Evolutionary conservation across 202 grass and related monocot species (phyloP).

Genomic region (Schoenoplectus tabernaemontani): DNA sequence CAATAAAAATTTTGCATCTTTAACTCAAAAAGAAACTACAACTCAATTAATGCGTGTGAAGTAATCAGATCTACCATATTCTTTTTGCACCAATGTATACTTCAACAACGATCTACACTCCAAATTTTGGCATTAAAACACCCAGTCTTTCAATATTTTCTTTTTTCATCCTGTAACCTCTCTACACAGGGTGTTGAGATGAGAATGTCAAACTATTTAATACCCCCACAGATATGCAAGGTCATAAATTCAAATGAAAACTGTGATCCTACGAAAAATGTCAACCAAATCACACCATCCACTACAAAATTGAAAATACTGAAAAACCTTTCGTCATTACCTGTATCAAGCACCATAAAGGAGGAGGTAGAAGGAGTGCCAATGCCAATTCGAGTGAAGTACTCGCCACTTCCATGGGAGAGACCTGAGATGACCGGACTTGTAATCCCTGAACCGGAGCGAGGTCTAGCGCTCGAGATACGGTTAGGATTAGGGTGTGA

Average conservation of each 20-base stretch:
- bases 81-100: not conserved
- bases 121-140: not conserved
- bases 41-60: not conserved
- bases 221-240: not conserved
- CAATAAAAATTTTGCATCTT: not conserved
- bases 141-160: not conserved
- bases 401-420: slow-evolving; percentile 88
- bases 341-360: slow-evolving; percentile 92
- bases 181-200: not conserved
- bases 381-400: slow-evolving; percentile 89
- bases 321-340: not conserved
- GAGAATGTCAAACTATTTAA: not conserved
- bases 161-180: not conserved
- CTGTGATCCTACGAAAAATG: not conserved
- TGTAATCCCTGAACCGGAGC: slow-evolving; percentile 19
- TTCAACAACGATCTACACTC: not conserved
- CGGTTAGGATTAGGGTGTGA: slow-evolving; percentile 10
- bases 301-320: not conserved
- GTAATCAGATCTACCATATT: not conserved
- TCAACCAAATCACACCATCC: not conserved
- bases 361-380: slow-evolving; percentile 54
- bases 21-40: not conserved
- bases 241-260: not conserved
- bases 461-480: not conserved
- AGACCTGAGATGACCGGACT: slow-evolving; percentile 73